Evolutionary conservation across 768 basidiomycete genomes (phyloP).

Genomic region (Psilocybe azurescens): DNA sequence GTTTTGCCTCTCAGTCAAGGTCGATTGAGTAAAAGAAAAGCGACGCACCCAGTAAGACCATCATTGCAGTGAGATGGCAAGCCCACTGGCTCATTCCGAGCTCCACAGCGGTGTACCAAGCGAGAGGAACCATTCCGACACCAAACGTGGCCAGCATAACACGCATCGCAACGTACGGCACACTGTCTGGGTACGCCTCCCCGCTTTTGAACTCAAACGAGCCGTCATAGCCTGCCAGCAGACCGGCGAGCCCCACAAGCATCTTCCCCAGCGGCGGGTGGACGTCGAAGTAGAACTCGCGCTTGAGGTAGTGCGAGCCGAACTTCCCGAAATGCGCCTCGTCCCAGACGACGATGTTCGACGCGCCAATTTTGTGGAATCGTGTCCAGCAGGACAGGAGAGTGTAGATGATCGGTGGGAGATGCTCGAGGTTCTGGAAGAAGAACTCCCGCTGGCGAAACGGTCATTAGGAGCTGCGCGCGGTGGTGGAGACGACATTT

Average conservation of each 20-base stretch:
- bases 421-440: slow-evolving; percentile 78
- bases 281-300: slow-evolving; percentile 99
- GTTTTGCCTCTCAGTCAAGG: slow-evolving; percentile 4
- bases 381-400: slow-evolving; percentile 95
- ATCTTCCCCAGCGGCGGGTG: slow-evolving; percentile 99
- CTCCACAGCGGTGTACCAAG: slow-evolving; percentile 96
- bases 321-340: slow-evolving; percentile 99
- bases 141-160: slow-evolving; percentile 95
- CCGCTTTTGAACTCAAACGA: slow-evolving; percentile 95
- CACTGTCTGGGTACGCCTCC: slow-evolving; percentile 76
- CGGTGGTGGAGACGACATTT: neutral
- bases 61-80: slow-evolving; percentile 90
- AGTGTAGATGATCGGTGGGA: slow-evolving; percentile 86
- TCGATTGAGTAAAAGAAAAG: neutral
- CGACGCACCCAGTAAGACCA: slow-evolving; percentile 86
- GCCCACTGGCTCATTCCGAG: slow-evolving; percentile 90
- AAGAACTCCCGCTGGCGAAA: slow-evolving; percentile 69
- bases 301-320: slow-evolving; percentile 96
- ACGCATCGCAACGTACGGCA: slow-evolving; percentile 95
- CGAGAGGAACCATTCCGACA: slow-evolving; percentile 93
- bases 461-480: slow-evolving; percentile 12
- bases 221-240: slow-evolving; percentile 91
- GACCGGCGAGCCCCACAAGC: slow-evolving; percentile 93
- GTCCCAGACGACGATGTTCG: slow-evolving; percentile 93
- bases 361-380: slow-evolving; percentile 89